phyloP scores from a whole-genome alignment of 2,329 filamentous ascomycete species.

The Mariannaea sp. region DNA sequence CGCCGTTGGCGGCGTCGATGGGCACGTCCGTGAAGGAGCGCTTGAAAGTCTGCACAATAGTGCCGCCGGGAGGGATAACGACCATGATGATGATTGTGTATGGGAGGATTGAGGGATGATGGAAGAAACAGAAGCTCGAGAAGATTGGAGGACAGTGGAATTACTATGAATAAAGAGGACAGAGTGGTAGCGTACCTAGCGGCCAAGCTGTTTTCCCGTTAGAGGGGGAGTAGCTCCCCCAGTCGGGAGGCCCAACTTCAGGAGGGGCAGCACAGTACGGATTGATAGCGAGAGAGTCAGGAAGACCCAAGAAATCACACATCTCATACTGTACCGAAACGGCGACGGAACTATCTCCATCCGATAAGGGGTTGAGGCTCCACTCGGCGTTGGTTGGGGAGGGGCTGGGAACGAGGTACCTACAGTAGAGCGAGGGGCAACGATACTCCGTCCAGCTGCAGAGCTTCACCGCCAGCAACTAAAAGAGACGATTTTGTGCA shows the following conservation, averaged over 20 bases:
- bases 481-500: neutral
- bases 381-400: slow-evolving; percentile 21
- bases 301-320: neutral
- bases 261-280: slow-evolving; percentile 36
- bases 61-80: slow-evolving; percentile 65
- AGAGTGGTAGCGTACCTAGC: slow-evolving; percentile 34
- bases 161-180: slow-evolving; percentile 15
- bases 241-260: slow-evolving; percentile 12
- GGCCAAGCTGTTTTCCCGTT: slow-evolving; percentile 37
- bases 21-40: slow-evolving; percentile 84
- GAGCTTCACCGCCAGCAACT: slow-evolving; percentile 13
- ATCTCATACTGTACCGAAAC: slow-evolving; percentile 7
- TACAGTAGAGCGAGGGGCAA: neutral
- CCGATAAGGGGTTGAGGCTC: slow-evolving; percentile 28
- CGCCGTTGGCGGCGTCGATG: slow-evolving; percentile 72
- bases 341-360: slow-evolving; percentile 25
- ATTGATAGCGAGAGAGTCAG: slow-evolving; percentile 31
- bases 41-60: slow-evolving; percentile 85
- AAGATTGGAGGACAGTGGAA: slow-evolving; percentile 15
- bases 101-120: slow-evolving; percentile 6
- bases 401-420: slow-evolving; percentile 26
- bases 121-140: slow-evolving; percentile 10
- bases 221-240: slow-evolving; percentile 19
- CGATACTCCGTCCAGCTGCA: slow-evolving; percentile 5
- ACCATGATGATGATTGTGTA: slow-evolving; percentile 53